Evolutionary conservation across 345 rosid species (phyloP), one percentile per base, ranked within the genome.

Genomic region (Aquilaria yunnanensis): DNA sequence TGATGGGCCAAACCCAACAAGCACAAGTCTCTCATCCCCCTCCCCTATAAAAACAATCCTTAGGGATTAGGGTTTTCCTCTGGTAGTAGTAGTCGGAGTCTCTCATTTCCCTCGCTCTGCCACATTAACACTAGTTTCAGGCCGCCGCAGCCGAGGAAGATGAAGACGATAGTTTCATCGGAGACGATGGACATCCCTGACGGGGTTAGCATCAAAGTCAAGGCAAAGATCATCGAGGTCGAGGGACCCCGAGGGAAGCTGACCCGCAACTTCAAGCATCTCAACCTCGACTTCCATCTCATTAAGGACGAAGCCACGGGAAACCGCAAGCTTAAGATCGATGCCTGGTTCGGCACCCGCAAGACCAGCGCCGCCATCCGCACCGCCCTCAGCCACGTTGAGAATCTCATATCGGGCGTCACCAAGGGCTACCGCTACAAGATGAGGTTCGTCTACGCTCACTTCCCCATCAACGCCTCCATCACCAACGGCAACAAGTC

Each of bases 401-500:
- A 54, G 67, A 89, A 89, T 16, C 89, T 89, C 61, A 85, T 85
- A 31, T 74, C 83, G 56, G 90, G 90, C 53, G 90, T 85, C 31
- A 85, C 87, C 57, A 71, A 75, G 75, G 96, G 96, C 2, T 89
- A 84, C 67, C 81, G 80, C 12, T 89, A 89, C 83, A 89, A 78
- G 81, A 89, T 89, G 96, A 72, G 96, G 45, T 89, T 89, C 63
- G 94, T 89, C 57, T 89, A 86, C 54, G 93, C 94, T 58, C 96
- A 89, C 68, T 89, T 89, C 10, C 94, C 91, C 2, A 89, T 86
- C 76, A 89, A 89, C 64, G 91, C 96, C 11, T 85, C 91, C 33
- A 89, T 89, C 72, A 61, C 72, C 4, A 72, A 66, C 54, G 9
- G 49, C 57, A 75, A 50, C 74, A 78, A 64, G 45, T 64, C 91